Percentiles rank a stretch among this genome's conserved stretches.
Evolutionary conservation across 2,329 filamentous ascomycete species (phyloP).

Genomic region (Claviceps pusilla): DNA sequence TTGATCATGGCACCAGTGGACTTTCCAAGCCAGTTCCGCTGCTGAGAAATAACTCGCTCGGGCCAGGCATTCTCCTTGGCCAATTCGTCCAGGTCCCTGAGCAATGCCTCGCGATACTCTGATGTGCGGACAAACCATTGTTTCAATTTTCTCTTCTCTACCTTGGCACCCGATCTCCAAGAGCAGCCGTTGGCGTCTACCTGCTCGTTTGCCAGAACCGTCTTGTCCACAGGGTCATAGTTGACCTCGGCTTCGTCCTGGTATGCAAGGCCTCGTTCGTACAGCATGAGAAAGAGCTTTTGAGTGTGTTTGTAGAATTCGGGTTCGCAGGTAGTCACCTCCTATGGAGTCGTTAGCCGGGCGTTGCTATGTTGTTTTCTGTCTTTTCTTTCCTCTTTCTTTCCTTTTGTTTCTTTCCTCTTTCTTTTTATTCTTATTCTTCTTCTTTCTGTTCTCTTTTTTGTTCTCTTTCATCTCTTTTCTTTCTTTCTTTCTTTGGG

Average conservation of each 20-base stretch:
- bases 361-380: neutral
- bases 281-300: slow-evolving; percentile 64
- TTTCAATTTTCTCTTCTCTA: slow-evolving; percentile 63
- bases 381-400: neutral
- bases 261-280: slow-evolving; percentile 62
- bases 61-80: slow-evolving; percentile 57
- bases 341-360: slow-evolving; percentile 32
- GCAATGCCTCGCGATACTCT: slow-evolving; percentile 55
- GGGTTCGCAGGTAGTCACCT: slow-evolving; percentile 71
- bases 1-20: slow-evolving; percentile 58
- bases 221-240: slow-evolving; percentile 79
- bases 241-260: slow-evolving; percentile 75
- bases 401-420: neutral
- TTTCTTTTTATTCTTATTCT: neutral
- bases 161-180: slow-evolving; percentile 75
- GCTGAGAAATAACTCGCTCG: slow-evolving; percentile 67
- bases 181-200: slow-evolving; percentile 75
- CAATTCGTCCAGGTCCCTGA: slow-evolving; percentile 55
- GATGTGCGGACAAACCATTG: slow-evolving; percentile 89
- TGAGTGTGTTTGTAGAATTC: slow-evolving; percentile 84
- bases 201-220: slow-evolving; percentile 83
- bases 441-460: neutral
- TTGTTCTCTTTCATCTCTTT: neutral
- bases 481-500: no score
- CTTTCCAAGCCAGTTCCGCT: slow-evolving; percentile 77